These are phyloP conservation scores for Cnidoscolus chayamansa DNA, from an alignment of 441 rosid species.

Conservation along the genomic window DNA sequence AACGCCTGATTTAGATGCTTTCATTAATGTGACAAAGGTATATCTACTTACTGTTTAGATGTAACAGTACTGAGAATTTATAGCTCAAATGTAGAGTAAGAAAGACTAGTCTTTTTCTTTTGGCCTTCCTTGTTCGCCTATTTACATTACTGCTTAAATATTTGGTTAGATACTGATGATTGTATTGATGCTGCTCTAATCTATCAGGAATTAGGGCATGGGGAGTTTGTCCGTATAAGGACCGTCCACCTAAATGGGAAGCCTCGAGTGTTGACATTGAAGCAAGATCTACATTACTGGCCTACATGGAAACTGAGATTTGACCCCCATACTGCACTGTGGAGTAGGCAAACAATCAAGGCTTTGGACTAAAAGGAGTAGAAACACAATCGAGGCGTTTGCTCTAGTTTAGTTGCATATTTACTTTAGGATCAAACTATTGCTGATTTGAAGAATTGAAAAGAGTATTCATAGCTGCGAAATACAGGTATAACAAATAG, in stretches of 20 bases:
- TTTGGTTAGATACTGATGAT: background rate
- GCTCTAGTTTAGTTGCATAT: background rate
- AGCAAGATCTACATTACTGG: conserved; percentile 98
- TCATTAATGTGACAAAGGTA: conserved; percentile 70
- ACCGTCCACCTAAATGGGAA: conserved; percentile 85
- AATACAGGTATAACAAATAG: background rate
- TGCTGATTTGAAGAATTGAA: background rate
- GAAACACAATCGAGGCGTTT: background rate
- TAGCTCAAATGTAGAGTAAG: background rate
- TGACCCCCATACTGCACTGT: conserved; percentile 68
- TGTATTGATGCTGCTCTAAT: background rate
- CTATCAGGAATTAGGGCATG: conserved; percentile 73
- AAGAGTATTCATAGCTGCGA: background rate
- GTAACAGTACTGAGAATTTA: background rate
- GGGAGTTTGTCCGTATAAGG: conserved; percentile 79
- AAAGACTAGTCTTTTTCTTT: background rate
- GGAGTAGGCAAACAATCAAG: conserved; percentile 66
- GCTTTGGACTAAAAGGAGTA: conserved; percentile 33
- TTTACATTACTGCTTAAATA: background rate
- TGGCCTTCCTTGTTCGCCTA: too few species aligned
- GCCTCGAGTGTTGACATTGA: conserved; percentile 87
- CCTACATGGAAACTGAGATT: conserved; percentile 93
- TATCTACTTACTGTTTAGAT: background rate
- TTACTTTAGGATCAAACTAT: background rate
- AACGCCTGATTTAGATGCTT: conserved; percentile 67